phyloP scores from a whole-genome alignment of 208 protist species.

The Trypanosoma platydactyli region DNA sequence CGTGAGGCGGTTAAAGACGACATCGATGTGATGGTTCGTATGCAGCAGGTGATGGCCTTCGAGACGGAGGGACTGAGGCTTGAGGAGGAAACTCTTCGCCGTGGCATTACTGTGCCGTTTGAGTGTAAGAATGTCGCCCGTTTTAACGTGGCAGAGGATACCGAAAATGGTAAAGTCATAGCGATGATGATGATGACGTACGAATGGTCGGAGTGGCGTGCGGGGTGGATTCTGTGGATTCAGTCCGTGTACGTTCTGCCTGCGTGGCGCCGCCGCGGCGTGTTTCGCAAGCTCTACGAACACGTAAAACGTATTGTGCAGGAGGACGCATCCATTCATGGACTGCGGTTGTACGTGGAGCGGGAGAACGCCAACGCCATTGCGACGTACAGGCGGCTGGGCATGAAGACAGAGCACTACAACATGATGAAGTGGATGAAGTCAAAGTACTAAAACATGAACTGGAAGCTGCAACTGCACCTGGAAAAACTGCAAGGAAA shows the following conservation, averaged over 20 bases:
- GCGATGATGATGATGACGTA: conserved; percentile 68
- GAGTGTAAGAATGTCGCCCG: conserved; percentile 34
- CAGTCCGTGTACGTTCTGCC: conserved; percentile 62
- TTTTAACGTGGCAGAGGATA: conserved; percentile 54
- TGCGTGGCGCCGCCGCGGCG: conserved; percentile 38
- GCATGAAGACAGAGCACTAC: conserved; percentile 70
- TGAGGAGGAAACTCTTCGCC: conserved; percentile 35
- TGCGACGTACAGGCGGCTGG: conserved; percentile 43
- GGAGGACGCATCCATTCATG: conserved; percentile 40
- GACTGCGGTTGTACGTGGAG: conserved; percentile 67
- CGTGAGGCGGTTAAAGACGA: conserved; percentile 35
- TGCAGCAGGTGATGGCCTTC: conserved; percentile 55
- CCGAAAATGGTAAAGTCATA: conserved; percentile 30
- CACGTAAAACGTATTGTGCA: conserved; percentile 46
- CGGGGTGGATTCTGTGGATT: conserved; percentile 57
- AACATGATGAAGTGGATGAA: conserved; percentile 81
- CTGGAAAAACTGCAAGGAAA: no score
- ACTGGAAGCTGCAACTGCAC: not conserved
- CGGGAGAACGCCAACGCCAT: conserved; percentile 45
- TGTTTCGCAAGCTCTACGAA: conserved; percentile 50
- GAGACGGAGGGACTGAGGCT: conserved; percentile 60
- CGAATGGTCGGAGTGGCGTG: conserved; percentile 79
- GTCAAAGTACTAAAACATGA: conserved; percentile 9
- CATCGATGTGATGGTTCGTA: conserved; percentile 41
- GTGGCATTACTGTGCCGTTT: conserved; percentile 48